phyloP scores from a whole-genome alignment of 257 asterid genomes.

The Solanum pennellii region DNA sequence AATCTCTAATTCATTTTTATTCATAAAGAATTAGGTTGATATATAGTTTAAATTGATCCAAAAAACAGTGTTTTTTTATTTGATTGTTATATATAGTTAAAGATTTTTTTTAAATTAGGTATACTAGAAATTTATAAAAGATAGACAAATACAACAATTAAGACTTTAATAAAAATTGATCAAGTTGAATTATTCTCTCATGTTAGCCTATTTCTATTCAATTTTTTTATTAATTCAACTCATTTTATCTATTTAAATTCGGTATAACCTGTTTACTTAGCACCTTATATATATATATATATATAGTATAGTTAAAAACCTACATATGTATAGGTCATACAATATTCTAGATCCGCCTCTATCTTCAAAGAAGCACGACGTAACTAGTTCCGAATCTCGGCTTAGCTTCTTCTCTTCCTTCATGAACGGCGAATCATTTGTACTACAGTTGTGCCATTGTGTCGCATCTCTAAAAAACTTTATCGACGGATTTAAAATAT shows the following conservation, averaged over 20 bases:
- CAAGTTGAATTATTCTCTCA: no score
- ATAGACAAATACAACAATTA: no score
- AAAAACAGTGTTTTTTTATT: no score
- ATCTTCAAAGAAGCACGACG: background rate
- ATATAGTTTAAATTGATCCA: no score
- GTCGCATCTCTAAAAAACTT: rapidly evolving
- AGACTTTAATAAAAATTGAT: no score
- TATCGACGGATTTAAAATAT: background rate
- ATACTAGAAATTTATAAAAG: no score
- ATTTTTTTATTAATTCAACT: background rate
- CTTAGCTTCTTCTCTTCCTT: background rate
- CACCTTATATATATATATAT: no score
- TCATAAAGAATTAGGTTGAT: no score
- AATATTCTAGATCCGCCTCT: background rate
- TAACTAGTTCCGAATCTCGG: background rate
- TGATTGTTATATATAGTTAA: no score
- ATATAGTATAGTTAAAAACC: background rate
- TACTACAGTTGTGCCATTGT: background rate
- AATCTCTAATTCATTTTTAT: no score
- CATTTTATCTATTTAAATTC: background rate
- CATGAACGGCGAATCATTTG: background rate
- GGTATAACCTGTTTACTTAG: background rate
- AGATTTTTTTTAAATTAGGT: no score
- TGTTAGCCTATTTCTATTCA: background rate
- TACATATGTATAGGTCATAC: background rate